Evolutionary conservation across 129 eudicot genomes (phyloP), one percentile per base, ranked within the genome.

Genomic region (Scalesia atractyloides): DNA sequence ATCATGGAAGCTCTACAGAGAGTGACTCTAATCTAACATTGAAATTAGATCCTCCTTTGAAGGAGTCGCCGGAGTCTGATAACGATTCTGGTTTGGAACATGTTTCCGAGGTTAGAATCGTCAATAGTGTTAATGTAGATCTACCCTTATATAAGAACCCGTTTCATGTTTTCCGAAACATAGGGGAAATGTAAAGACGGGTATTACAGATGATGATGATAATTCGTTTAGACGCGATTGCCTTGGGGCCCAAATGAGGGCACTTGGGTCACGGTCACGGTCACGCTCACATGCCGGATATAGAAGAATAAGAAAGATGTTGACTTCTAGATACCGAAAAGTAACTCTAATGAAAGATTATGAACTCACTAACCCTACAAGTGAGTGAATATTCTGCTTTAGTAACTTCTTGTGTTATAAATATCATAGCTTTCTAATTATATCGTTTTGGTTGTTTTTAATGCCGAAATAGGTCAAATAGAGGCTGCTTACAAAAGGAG

Each of bases 191-290:
- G 90, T 89, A 83, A 89, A 87, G 63, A 46, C 84, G 84, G 83
- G 79, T 53, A 70, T 60, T 79, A 88, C 75, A 83, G 92, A 91
- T 84, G 91, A 87, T 82, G 91, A 87, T 68, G 95, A 90, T 59
- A 90, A 82, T 74, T 82, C 70, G 63, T 83, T 79, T 73, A 65
- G 82, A 68, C 74, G 77, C 82, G 74, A 82, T 46, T 76, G 66
- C 44, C 78, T 16, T 72, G 73, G 73, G 79, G 66, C 82, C 80
- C 84, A 79, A 78, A 64, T 67, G 72, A 86, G 82, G 88, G 88
- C 86, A 70, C 70, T 75, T 78, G 81, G 83, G 84, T 84, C 84
- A 18, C 89, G 83, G 84, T 84, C 84, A 18, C 89, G 78, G 43
- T 64, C 91, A 24, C 30, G 78, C 36, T 64, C 91, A 17, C 82